These are phyloP conservation scores for Dalbergia cochinchinensis DNA, from an alignment of 306 rosid species.

Conservation along the genomic window DNA sequence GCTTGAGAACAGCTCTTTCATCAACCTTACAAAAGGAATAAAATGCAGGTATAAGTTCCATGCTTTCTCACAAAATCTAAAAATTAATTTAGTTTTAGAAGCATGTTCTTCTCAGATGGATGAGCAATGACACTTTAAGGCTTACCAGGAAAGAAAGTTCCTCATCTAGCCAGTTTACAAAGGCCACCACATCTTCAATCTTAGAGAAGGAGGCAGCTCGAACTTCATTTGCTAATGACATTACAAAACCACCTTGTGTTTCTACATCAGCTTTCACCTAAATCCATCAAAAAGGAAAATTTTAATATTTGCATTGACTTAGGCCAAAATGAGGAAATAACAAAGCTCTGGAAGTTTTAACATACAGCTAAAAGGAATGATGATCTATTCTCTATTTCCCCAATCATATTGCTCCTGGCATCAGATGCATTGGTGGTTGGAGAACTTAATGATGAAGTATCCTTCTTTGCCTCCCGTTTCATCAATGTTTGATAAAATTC, in stretches of 20 bases:
- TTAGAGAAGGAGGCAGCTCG: conserved; percentile 79
- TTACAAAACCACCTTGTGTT: conserved; percentile 84
- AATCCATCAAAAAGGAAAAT: conserved; percentile 8
- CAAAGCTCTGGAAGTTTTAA: conserved; percentile 22
- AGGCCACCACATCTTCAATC: conserved; percentile 78
- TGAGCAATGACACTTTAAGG: conserved; percentile 18
- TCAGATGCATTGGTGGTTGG: conserved; percentile 66
- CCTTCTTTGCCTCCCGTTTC: conserved; percentile 90
- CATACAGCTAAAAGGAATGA: conserved; percentile 83
- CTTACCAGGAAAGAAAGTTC: conserved; percentile 63
- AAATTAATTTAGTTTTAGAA: not conserved
- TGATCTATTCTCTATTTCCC: conserved; percentile 86
- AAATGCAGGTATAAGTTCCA: conserved; percentile 20
- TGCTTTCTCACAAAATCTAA: conserved; percentile 26
- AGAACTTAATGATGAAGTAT: conserved; percentile 67
- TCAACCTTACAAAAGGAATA: conserved; percentile 64
- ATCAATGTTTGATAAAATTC: conserved; percentile 88
- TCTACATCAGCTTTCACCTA: conserved; percentile 84
- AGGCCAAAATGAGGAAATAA: conserved; percentile 21
- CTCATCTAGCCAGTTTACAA: conserved; percentile 92
- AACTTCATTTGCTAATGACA: conserved; percentile 86
- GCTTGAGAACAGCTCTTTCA: conserved; percentile 92
- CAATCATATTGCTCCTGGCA: conserved; percentile 83
- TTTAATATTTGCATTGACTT: conserved; percentile 24
- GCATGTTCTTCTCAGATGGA: conserved; percentile 20